phyloP scores from a whole-genome alignment of 2,329 filamentous ascomycete genomes.

The Colletotrichum cuscutae region DNA sequence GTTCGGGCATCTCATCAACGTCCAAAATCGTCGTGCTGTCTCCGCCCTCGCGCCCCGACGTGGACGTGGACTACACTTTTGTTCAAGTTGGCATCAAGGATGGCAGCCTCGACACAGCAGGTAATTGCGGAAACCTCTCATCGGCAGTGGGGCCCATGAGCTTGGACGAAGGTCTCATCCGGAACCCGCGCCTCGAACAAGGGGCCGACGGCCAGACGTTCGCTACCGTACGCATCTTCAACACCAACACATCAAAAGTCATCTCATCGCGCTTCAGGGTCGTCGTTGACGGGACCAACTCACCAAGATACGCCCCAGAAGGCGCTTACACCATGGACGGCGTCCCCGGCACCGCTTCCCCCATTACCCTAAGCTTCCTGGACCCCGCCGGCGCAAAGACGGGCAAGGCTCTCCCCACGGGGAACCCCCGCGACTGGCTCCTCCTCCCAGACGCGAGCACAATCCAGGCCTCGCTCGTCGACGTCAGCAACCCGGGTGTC shows the following conservation, averaged over 20 bases:
- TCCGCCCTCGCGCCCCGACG: constrained; percentile 50
- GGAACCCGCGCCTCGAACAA: not conserved
- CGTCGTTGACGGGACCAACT: constrained; percentile 31
- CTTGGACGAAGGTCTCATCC: constrained; percentile 59
- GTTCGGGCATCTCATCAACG: constrained; percentile 34
- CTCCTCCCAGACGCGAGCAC: constrained; percentile 40
- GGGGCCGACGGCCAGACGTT: constrained; percentile 5
- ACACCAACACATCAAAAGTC: constrained; percentile 44
- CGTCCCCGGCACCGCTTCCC: constrained; percentile 48
- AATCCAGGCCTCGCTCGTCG: constrained; percentile 50
- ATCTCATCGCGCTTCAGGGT: constrained; percentile 51
- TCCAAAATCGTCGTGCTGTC: constrained; percentile 70
- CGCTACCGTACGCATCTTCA: constrained; percentile 41
- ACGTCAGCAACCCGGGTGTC: constrained; percentile 54
- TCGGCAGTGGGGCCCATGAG: constrained; percentile 68
- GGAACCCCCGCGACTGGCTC: constrained; percentile 46
- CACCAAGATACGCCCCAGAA: constrained; percentile 39
- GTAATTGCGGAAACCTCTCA: constrained; percentile 72
- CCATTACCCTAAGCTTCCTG: constrained; percentile 50
- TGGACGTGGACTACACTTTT: constrained; percentile 71
- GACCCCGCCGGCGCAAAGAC: constrained; percentile 54
- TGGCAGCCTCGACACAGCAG: constrained; percentile 63
- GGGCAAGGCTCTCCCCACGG: constrained; percentile 51
- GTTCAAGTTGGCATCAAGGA: constrained; percentile 66
- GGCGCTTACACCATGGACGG: constrained; percentile 53